Conservation (phyloP, 2,329 filamentous ascomycete genomes). For the Paracamarosporium sp. region DNA sequence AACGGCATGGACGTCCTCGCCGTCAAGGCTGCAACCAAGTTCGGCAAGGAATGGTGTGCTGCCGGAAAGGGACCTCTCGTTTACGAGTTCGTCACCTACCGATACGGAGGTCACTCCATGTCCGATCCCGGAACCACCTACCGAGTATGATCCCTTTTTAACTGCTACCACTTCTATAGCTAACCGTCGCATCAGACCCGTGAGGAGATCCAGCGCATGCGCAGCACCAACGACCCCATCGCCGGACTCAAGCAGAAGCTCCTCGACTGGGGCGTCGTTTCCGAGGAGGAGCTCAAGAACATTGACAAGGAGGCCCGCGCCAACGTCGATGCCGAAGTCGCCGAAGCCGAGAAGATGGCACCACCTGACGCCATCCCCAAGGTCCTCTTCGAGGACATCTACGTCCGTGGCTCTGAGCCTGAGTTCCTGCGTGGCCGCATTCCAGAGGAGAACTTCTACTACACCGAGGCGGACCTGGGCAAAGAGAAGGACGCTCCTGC, state of each 20-base stretch:
- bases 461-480: constrained; percentile 54
- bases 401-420: constrained; percentile 86
- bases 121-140: constrained; percentile 99
- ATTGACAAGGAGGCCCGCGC: constrained; percentile 93
- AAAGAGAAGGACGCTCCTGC: constrained; percentile 42
- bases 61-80: constrained; percentile 91
- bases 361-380: constrained; percentile 77
- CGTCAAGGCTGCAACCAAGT: constrained; percentile 93
- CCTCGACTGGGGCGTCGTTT: constrained; percentile 89
- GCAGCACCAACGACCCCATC: constrained; percentile 97
- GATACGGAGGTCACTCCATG: constrained; percentile 99
- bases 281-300: constrained; percentile 93
- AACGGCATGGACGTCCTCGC: constrained; percentile 99
- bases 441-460: constrained; percentile 91
- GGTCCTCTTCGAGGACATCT: constrained; percentile 96
- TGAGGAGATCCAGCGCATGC: constrained; percentile 99
- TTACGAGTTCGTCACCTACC: constrained; percentile 98
- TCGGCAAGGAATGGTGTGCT: constrained; percentile 86
- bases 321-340: constrained; percentile 88
- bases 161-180: constrained; percentile 1
- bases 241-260: constrained; percentile 98
- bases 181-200: constrained; percentile 66
- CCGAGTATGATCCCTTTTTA: constrained; percentile 59
- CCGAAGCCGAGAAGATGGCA: constrained; percentile 86
- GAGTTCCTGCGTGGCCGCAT: constrained; percentile 86